Evolutionary conservation across 805 yeast genomes (phyloP).

Genomic region (Hanseniaspora vineae): DNA sequence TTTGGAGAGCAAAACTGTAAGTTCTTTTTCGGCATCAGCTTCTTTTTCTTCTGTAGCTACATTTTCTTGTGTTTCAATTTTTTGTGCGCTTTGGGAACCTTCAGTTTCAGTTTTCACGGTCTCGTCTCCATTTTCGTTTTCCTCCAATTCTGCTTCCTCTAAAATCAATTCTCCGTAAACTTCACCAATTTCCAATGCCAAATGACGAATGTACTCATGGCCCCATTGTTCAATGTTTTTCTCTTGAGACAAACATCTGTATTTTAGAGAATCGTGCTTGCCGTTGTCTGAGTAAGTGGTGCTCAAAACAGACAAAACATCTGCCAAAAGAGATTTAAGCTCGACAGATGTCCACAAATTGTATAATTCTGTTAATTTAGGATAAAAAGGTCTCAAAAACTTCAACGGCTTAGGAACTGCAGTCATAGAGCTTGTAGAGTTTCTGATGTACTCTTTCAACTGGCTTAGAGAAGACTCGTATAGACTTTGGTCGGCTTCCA

Average conservation of each 20-base stretch:
- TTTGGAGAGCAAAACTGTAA: conserved; percentile 5
- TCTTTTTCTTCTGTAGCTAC: conserved; percentile 4
- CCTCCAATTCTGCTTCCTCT: conserved; percentile 17
- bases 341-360: conserved; percentile 45
- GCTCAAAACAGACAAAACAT: conserved; percentile 81
- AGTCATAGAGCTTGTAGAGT: conserved; percentile 96
- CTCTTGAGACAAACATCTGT: conserved; percentile 50
- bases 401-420: conserved; percentile 98
- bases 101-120: conserved; percentile 6
- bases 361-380: conserved; percentile 50
- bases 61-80: conserved; percentile 6
- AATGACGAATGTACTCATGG: conserved; percentile 92
- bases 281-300: conserved; percentile 86
- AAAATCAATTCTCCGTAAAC: conserved; percentile 48
- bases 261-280: conserved; percentile 65
- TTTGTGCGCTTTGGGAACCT: conserved; percentile 1
- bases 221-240: conserved; percentile 81
- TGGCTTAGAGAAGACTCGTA: conserved; percentile 53
- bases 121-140: conserved; percentile 5
- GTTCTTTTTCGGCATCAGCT: conserved; percentile 8
- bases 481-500: conserved; percentile 33
- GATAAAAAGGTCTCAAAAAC: conserved; percentile 81
- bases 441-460: conserved; percentile 68
- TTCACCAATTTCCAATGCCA: conserved; percentile 90
- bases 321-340: conserved; percentile 56